Conservation (phyloP, 345 rosid species). For the Punica granatum region DNA sequence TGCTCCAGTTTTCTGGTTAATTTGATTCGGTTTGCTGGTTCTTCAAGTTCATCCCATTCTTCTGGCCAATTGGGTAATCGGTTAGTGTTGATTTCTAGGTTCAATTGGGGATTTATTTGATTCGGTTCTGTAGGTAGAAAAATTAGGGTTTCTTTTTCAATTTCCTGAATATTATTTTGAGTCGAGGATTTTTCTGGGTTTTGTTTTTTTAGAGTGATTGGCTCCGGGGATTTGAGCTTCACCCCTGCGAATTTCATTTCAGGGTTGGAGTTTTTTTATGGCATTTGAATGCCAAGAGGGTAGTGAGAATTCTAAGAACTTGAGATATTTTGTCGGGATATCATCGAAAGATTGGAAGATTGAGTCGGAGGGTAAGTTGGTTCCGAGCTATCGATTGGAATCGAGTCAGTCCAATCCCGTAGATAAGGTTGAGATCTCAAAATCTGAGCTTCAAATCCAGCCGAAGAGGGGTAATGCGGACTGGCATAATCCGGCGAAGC, state of each 20-base stretch:
- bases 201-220: background rate
- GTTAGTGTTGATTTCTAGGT: background rate
- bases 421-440: slow-evolving; percentile 25
- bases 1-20: background rate
- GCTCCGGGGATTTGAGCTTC: slow-evolving; percentile 5
- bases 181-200: background rate
- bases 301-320: slow-evolving; percentile 24
- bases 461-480: slow-evolving; percentile 9
- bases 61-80: background rate
- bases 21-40: background rate
- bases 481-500: background rate
- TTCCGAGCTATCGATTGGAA: slow-evolving; percentile 7
- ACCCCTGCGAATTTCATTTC: slow-evolving; percentile 1
- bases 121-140: background rate
- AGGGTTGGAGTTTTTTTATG: slow-evolving; percentile 38
- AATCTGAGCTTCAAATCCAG: slow-evolving; percentile 1
- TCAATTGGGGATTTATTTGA: background rate
- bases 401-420: background rate
- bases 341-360: slow-evolving; percentile 7
- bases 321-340: slow-evolving; percentile 17
- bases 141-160: background rate
- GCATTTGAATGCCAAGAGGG: slow-evolving; percentile 71
- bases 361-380: slow-evolving; percentile 13
- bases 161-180: background rate
- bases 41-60: background rate